Conservation (phyloP, 495 filamentous ascomycete genomes). For the Aspergillus saccharolyticus region DNA sequence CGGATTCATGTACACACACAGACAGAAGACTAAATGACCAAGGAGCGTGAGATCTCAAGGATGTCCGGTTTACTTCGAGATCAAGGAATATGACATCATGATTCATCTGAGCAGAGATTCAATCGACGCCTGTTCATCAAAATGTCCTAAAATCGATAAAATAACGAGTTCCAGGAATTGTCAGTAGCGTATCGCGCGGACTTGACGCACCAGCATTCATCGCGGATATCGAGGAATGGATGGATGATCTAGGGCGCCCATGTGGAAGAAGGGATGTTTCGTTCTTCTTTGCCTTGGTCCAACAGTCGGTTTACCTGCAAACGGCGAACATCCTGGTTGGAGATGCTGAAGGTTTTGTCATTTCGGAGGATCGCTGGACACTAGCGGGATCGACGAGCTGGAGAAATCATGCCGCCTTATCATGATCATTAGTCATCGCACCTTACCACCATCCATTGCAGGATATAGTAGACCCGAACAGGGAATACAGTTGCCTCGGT, state of each 20-base stretch:
- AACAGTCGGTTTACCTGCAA: not conserved
- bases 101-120: not conserved
- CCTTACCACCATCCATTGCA: not conserved
- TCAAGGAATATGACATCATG: conserved; percentile 18
- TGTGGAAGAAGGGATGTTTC: conserved; percentile 19
- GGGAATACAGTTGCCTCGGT: not conserved
- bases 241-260: conserved; percentile 16
- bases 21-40: conserved; percentile 12
- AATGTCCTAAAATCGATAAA: not conserved
- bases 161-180: not conserved
- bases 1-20: conserved; percentile 12
- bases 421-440: not conserved
- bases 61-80: not conserved
- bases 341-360: not conserved
- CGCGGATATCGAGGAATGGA: conserved; percentile 16
- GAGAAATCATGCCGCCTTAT: not conserved
- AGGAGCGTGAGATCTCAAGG: conserved; percentile 10
- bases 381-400: conserved; percentile 4
- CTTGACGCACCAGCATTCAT: conserved; percentile 1
- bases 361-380: conserved; percentile 1
- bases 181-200: conserved; percentile 6
- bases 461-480: not conserved
- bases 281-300: not conserved
- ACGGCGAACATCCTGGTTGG: not conserved
- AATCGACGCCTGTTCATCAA: not conserved